Conservation (phyloP, 805 yeast genomes). For the Saccharomycopsis olivae region DNA sequence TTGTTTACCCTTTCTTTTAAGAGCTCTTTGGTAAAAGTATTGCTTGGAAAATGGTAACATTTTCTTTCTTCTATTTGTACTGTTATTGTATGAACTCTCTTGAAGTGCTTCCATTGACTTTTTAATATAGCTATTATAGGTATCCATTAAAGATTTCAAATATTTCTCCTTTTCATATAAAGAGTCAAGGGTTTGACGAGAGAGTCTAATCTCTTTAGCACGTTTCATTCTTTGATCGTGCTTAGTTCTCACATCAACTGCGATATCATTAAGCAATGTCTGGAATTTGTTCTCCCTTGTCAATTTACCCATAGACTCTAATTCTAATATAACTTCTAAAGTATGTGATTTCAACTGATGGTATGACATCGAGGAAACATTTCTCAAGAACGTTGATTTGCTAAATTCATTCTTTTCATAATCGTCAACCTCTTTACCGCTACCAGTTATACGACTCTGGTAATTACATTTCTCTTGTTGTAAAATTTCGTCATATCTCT, state of each 20-base stretch:
- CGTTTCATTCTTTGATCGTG: constrained; percentile 39
- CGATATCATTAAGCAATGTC: constrained; percentile 69
- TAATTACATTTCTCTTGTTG: constrained; percentile 1
- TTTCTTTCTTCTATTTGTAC: constrained; percentile 22
- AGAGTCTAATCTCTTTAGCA: constrained; percentile 33
- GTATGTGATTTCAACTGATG: constrained; percentile 71
- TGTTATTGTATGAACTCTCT: constrained; percentile 25
- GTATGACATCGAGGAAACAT: constrained; percentile 41
- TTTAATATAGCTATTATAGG: constrained; percentile 38
- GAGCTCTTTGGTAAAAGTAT: constrained; percentile 62
- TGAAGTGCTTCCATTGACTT: constrained; percentile 41
- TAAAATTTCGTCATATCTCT: constrained; percentile 46
- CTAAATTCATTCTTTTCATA: constrained; percentile 33
- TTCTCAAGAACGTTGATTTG: constrained; percentile 37
- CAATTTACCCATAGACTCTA: constrained; percentile 59
- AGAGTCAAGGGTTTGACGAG: constrained; percentile 33
- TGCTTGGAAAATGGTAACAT: constrained; percentile 51
- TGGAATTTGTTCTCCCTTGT: constrained; percentile 67
- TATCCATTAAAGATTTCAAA: constrained; percentile 30
- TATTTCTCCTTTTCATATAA: constrained; percentile 36
- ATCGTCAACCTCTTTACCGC: constrained; percentile 21
- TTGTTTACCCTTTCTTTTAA: constrained; percentile 52
- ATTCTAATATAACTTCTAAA: constrained; percentile 61
- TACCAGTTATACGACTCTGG: neutral
- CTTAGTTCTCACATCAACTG: constrained; percentile 61